Evolutionary conservation across 768 basidiomycete species (phyloP).

Genomic region (Pholiota microspora): DNA sequence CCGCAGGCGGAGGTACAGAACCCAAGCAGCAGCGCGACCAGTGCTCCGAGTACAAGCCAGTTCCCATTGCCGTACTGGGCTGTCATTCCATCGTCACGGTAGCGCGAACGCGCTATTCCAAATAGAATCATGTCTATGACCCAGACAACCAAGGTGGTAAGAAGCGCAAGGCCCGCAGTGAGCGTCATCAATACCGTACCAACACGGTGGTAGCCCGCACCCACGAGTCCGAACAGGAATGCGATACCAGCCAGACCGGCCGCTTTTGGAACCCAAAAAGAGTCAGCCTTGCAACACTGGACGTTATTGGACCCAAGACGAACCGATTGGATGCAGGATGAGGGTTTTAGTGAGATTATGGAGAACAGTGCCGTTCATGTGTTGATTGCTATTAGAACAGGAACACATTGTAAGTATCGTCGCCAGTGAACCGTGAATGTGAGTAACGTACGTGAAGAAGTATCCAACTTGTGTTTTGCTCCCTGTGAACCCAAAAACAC

Average conservation of each 20-base stretch:
- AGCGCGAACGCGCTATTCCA: conserved; percentile 60
- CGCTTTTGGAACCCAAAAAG: conserved; percentile 28
- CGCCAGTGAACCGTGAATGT: background rate
- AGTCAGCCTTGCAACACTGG: too few relatives aligned
- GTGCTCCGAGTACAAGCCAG: conserved; percentile 79
- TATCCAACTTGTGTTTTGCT: conserved; percentile 59
- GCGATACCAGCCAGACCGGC: conserved; percentile 67
- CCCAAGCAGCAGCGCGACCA: conserved; percentile 62
- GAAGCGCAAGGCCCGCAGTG: conserved; percentile 58
- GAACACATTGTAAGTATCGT: background rate
- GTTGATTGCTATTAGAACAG: conserved; percentile 30
- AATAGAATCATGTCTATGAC: conserved; percentile 82
- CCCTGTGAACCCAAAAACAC: conserved; percentile 78
- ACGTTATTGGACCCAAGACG: conserved; percentile 19
- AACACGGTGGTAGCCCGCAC: conserved; percentile 58
- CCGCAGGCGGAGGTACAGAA: conserved; percentile 68
- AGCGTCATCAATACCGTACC: conserved; percentile 82
- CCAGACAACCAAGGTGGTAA: conserved; percentile 67
- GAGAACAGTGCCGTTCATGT: conserved; percentile 50
- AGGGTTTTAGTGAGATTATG: conserved; percentile 72
- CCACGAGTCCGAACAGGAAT: conserved; percentile 67
- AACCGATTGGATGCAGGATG: conserved; percentile 80
- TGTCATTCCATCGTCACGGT: conserved; percentile 43
- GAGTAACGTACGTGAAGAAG: conserved; percentile 40
- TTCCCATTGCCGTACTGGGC: conserved; percentile 77